Evolutionary conservation across 192 early-diverging fungal species (phyloP), one percentile per base, ranked within the genome.

Genomic region (Dimargaris verticillata): DNA sequence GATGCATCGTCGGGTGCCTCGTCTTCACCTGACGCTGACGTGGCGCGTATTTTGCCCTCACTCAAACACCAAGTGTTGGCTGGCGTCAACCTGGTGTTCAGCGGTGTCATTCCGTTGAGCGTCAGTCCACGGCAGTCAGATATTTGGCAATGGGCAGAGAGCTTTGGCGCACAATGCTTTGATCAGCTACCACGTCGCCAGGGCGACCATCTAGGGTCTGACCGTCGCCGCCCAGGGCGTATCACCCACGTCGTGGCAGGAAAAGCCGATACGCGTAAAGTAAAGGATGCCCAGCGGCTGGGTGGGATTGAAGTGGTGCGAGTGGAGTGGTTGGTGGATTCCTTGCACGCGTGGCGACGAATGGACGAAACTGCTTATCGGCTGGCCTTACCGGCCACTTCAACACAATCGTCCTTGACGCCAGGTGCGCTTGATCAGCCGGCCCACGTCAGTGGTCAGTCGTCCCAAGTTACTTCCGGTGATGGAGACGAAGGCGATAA

Each of bases 201-300:
- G 41, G 49, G 22, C 18, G 49, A 26, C 1, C 20, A n/a, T 11
- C 22, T 20, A n/a, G 49, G 49, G 22, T 26, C 22, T 51, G 26
- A 51, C 20, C 29, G 5, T 7, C n/a, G n/a, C 41, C 24, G n/a
- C 17, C 74, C 68, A 20, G 62, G 63, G 6, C 63, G 68, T 20
- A 81, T 88, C 10, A 97, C 95, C 0, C 95, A 99, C 66, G 74
- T 99, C 11, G 81, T 99, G 44, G 88, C 92, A 15, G 80, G 80
- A 6, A 87, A 90, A 81, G 73, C 67, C 12, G 80, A 84, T 12
- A 88, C 89, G 0, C 77, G 72, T 44, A 93, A 95, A 72, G 88
- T 86, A 3, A 80, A 81, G 24, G 69, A 73, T 33, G 91, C 89
- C 0, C 63, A 68, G 45, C 62, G 70, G 33, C 68, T 69, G 48